Conservation (phyloP, 108 stramenopile genomes). For the Thalassiosira profunda region DNA sequence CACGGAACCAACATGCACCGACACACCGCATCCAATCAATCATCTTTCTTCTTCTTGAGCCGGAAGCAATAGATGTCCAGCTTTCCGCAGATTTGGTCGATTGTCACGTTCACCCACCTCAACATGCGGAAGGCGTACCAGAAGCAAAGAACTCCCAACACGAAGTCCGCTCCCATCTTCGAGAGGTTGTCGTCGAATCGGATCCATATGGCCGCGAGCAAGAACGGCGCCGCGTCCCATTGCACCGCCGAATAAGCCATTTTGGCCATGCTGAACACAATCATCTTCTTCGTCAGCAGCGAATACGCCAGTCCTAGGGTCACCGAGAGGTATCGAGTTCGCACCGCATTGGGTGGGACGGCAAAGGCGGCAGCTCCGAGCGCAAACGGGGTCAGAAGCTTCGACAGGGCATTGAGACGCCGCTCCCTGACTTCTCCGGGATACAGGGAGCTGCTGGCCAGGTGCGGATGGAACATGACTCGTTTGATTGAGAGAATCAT, state of each 20-base stretch:
- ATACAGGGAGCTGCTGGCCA: constrained; percentile 18
- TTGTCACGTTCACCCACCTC: constrained; percentile 56
- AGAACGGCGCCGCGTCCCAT: constrained; percentile 64
- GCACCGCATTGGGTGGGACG: constrained; percentile 32
- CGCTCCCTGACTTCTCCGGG: constrained; percentile 6
- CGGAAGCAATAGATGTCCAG: constrained; percentile 73
- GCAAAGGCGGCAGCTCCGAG: constrained; percentile 42
- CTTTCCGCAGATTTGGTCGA: constrained; percentile 64
- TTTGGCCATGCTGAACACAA: constrained; percentile 85
- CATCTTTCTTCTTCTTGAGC: constrained; percentile 62
- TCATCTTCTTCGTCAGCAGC: constrained; percentile 85
- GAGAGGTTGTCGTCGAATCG: constrained; percentile 37
- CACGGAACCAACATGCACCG: too few relatives aligned
- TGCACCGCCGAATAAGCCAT: constrained; percentile 79
- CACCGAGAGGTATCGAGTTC: constrained; percentile 52
- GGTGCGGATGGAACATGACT: constrained; percentile 42
- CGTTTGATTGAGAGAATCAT: constrained; percentile 51
- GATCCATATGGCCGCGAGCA: constrained; percentile 50
- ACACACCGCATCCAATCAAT: too few relatives aligned
- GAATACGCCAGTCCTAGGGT: constrained; percentile 68
- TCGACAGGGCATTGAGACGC: constrained; percentile 56
- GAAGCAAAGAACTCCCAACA: constrained; percentile 49
- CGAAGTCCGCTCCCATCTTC: constrained; percentile 34
- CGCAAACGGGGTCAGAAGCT: constrained; percentile 56
- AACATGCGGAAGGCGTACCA: constrained; percentile 61